Conservation (phyloP, 257 asterid genomes). For the Agastache rugosa region DNA sequence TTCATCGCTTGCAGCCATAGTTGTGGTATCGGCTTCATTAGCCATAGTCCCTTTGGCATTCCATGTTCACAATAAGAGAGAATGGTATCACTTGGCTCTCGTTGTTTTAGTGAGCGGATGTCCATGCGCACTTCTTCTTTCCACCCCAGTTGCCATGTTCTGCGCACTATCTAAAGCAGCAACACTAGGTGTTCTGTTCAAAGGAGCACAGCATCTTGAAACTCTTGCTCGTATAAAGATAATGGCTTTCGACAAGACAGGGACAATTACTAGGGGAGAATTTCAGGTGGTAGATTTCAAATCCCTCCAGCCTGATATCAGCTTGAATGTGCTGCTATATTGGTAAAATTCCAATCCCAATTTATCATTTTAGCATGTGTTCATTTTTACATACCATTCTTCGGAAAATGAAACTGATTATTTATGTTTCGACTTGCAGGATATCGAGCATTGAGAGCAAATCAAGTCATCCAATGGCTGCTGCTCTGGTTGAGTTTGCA, state of each 20-base stretch:
- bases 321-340: constrained; percentile 52
- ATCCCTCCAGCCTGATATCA: constrained; percentile 53
- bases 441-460: constrained; percentile 89
- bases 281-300: constrained; percentile 69
- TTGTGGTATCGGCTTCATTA: constrained; percentile 54
- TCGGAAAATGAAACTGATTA: not conserved
- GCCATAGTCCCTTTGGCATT: constrained; percentile 66
- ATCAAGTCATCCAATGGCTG: constrained; percentile 91
- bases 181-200: constrained; percentile 74
- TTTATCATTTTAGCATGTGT: not conserved
- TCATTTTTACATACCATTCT: not conserved
- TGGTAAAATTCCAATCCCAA: constrained; percentile 49
- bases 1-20: constrained; percentile 55
- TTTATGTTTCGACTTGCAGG: constrained; percentile 44
- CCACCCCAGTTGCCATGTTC: constrained; percentile 90
- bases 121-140: constrained; percentile 86
- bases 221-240: constrained; percentile 66
- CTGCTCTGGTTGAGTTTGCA: constrained; percentile 69
- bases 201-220: constrained; percentile 83
- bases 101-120: constrained; percentile 87
- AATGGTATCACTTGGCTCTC: constrained; percentile 81
- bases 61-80: constrained; percentile 50
- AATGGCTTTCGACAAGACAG: constrained; percentile 94
- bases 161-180: constrained; percentile 92
- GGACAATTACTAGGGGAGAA: constrained; percentile 87